A percentile compares a stretch with the other conserved stretches of the same genome.
Conservation (phyloP, 176 grass and related monocot genomes). For the Stipa capillata region DNA sequence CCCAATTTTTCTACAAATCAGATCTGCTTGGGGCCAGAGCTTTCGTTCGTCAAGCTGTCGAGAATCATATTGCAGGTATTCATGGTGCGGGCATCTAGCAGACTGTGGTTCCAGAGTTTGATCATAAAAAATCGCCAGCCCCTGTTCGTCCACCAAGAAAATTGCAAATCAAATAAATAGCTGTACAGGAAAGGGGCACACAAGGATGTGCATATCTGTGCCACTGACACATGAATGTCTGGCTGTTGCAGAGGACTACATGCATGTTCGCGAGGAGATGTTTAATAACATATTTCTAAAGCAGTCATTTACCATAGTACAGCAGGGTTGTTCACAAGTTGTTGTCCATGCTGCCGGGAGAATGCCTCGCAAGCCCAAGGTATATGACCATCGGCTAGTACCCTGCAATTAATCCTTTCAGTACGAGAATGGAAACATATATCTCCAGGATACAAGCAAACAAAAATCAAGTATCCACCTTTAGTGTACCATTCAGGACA, state of each 20-base stretch:
- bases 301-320: constrained; percentile 20
- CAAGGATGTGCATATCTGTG: not conserved
- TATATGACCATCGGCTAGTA: constrained; percentile 63
- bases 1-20: not conserved
- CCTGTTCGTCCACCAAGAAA: constrained; percentile 29
- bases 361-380: constrained; percentile 71
- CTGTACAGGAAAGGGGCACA: not conserved
- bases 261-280: not conserved
- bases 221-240: not conserved
- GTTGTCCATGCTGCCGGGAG: constrained; percentile 52
- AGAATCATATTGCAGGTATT: constrained; percentile 64
- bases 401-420: constrained; percentile 32
- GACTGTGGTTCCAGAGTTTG: no score
- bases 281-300: not conserved
- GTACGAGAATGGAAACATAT: not conserved
- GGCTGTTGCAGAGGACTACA: not conserved
- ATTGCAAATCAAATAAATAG: not conserved
- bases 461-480: not conserved
- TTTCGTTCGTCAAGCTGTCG: constrained; percentile 22
- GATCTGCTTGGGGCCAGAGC: constrained; percentile 8
- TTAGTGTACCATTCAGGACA: not conserved
- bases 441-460: not conserved
- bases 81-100: constrained; percentile 66
- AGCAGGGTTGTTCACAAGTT: constrained; percentile 30
- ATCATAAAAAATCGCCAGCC: constrained; percentile 49